Base-by-base conservation (phyloP, 2,329 filamentous ascomycete genomes). In the Fusarium sp. region DNA sequence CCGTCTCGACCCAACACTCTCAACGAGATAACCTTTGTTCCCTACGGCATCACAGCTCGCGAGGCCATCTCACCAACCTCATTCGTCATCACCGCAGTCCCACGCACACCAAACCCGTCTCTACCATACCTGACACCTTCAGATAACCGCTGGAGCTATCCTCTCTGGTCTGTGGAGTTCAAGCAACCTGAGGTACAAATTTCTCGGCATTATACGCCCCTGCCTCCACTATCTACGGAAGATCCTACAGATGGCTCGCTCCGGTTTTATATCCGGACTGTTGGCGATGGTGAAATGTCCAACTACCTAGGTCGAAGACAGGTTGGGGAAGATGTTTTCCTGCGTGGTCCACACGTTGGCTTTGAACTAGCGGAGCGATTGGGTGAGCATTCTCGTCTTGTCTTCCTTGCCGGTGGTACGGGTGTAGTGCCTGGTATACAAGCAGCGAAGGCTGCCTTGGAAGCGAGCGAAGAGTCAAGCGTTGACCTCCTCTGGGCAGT, bases 181-280 rank as follows among this genome's bases (percentile, higher is more conserved):
- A 98, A 97, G 84, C 96, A 98, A 84, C 96, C 96, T 5, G 92
- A 98, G 81, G 84, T 98, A 65, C 95, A 98, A 83, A 97, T 99
- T 76, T 94, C 94, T 48, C 86, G 96, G 70, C 91, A 94, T 66
- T 99, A 99, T 83, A 98, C 96, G 8, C 95, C 96, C 2, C 85
- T 99, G 1, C 96, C 94, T 0, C 88, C 90, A 0, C 33, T 75
- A 0, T 59, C 69, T 2, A 75, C 58, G 9, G 76, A 79, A 20
- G 78, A 81, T 6, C 77, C 75, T 4, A 76, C 81, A n/a, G 77
- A 79, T 39, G 83, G 86, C 45, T 80, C 84, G 5, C 78, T 98
- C 62, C 87, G 92, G 14, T 91, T 98, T 70, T 88, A 97, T 70
- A 91, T 98, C 59, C 90, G 95, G n/a, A 89, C 88, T 68, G 90